phyloP scores from a whole-genome alignment of 176 grass and related monocot genomes.

The Zea luxurians region DNA sequence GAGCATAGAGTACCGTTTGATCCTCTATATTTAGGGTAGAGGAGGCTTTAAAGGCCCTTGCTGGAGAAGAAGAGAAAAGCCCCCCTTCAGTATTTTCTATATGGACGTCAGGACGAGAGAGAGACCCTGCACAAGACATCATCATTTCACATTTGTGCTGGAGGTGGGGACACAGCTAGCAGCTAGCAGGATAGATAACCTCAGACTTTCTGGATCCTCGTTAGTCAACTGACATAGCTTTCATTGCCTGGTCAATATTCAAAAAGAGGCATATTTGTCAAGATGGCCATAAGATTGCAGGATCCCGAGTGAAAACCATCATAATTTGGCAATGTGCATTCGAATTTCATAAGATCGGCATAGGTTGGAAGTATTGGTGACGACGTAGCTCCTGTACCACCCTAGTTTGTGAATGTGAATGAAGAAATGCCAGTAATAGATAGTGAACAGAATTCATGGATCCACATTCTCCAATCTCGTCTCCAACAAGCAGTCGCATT shows the following conservation, averaged over 20 bases:
- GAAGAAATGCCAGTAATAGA: no score
- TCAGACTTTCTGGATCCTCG: neutral
- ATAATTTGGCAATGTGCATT: conserved; percentile 2
- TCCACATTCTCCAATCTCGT: no score
- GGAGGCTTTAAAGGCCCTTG: no score
- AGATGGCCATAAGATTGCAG: neutral
- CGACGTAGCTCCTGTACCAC: no score
- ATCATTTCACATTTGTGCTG: conserved; percentile 16
- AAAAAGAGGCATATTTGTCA: neutral
- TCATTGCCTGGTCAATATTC: neutral
- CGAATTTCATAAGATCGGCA: neutral
- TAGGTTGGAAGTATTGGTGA: conserved; percentile 12
- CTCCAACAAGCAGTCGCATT: no score
- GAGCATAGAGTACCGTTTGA: no score
- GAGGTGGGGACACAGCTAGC: neutral
- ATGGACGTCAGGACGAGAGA: neutral
- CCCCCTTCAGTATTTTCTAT: conserved; percentile 3
- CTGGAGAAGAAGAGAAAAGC: neutral
- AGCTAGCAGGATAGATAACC: conserved; percentile 15
- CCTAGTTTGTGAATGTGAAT: no score
- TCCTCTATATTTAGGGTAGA: no score
- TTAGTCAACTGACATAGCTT: neutral
- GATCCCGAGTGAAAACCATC: neutral
- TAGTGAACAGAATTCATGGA: no score
- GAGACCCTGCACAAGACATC: neutral